Evolutionary conservation across 2,329 filamentous ascomycete species (phyloP), one percentile per base, ranked within the genome.

Genomic region (Arthroderma uncinatum): DNA sequence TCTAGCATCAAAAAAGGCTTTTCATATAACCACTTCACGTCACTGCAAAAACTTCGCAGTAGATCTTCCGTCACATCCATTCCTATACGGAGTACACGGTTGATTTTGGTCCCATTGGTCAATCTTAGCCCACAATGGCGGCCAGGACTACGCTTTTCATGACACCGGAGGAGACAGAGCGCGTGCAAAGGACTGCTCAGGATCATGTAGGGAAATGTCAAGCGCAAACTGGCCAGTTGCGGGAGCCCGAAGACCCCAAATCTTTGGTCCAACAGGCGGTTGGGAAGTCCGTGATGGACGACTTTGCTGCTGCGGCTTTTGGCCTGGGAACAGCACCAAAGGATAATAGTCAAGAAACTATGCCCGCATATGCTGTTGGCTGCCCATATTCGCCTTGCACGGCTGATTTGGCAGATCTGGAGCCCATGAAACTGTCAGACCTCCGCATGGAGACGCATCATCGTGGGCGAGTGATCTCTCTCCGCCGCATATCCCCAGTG

Each of bases 261-360:
- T n/a, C 44, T 10, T 25, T 50, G 25, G 44, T 50, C 28, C 44
- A 50, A 2, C 25, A 50, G 23, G 44, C 44, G 12, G 44, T 50
- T 50, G 44, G 44, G 2, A 50, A 50, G 14, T 50, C 44, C n/a
- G 44, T 50, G 25, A 50, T 50, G 44, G 44, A 50, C 25, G 44
- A 50, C n/a, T 50, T 50, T 50, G 44, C 44, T 2, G 44, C 44
- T 9, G 44, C 44, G 25, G 44, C 44, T 1, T 33, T 50, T 5
- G 44, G 33, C 19, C 1, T 50, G 25, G 44, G 28, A 33, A 33
- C 25, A 30, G 14, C 14, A 14, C 12, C 44, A 33, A 50, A 50
- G 25, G 44, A 50, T 7, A 33, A 33, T n/a, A 50, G n/a, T 14
- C 23, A 33, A 3, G 44, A 50, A 30, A 50, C 44, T 2, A 30